Conservation (phyloP, 306 rosid species). For the Benincasa hispida region DNA sequence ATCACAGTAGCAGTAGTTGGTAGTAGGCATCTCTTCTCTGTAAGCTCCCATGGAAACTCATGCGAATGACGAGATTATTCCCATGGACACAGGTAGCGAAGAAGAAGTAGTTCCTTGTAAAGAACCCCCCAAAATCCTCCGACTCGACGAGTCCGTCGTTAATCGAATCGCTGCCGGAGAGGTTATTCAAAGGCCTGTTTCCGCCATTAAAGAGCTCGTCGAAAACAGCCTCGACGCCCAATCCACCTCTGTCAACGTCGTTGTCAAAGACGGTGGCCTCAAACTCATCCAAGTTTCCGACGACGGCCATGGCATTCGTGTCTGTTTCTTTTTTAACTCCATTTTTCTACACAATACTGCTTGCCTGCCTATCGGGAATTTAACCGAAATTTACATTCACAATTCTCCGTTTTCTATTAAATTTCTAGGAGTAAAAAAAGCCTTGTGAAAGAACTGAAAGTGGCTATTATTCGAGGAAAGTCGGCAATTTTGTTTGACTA, state of each 20-base stretch:
- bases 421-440: neutral
- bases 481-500: slow-evolving; percentile 8
- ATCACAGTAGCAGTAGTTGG: neutral
- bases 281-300: slow-evolving; percentile 92
- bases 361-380: no score
- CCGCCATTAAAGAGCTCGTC: slow-evolving; percentile 79
- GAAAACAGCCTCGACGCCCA: slow-evolving; percentile 91
- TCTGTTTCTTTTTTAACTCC: slow-evolving; percentile 11
- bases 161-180: slow-evolving; percentile 95
- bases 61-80: neutral
- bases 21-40: neutral
- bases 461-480: neutral
- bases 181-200: slow-evolving; percentile 83
- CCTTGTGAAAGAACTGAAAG: neutral
- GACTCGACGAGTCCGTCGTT: slow-evolving; percentile 64
- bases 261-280: slow-evolving; percentile 85
- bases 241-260: slow-evolving; percentile 56
- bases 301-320: slow-evolving; percentile 82
- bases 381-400: neutral
- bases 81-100: slow-evolving; percentile 15
- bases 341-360: neutral
- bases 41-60: neutral
- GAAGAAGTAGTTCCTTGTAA: neutral
- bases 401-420: neutral
- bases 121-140: slow-evolving; percentile 69